Percentiles rank a stretch among this genome's conserved stretches.
phyloP scores from a whole-genome alignment of 768 basidiomycete genomes.

The Termitomyces sp. region DNA sequence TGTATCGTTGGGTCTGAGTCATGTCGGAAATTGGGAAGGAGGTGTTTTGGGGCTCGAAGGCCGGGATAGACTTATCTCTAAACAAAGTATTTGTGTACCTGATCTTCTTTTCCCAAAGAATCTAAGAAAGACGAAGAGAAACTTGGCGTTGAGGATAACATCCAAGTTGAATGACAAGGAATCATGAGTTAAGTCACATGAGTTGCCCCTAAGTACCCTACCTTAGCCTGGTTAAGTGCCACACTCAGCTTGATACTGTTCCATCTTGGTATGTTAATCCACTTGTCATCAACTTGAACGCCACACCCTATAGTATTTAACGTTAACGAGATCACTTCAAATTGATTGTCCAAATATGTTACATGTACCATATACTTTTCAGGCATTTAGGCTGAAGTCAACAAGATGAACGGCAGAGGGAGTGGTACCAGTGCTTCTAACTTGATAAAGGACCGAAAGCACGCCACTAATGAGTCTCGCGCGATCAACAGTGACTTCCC shows the following conservation, averaged over 20 bases:
- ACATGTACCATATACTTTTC: not conserved
- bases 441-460: conserved; percentile 40
- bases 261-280: not conserved
- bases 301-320: not conserved
- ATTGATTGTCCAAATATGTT: not conserved
- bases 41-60: not conserved
- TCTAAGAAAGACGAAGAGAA: too few species aligned
- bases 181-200: too few species aligned
- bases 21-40: not conserved
- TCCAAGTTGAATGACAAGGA: too few species aligned
- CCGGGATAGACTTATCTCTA: not conserved
- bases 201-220: too few species aligned
- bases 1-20: conserved; percentile 15
- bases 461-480: conserved; percentile 33
- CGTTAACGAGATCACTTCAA: not conserved
- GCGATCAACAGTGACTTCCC: conserved; percentile 43
- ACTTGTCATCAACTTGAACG: not conserved
- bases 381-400: conserved; percentile 38
- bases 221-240: not conserved
- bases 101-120: not conserved
- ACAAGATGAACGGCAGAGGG: conserved; percentile 37
- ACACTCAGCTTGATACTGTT: not conserved
- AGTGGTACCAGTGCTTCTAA: conserved; percentile 36
- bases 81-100: not conserved
- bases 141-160: too few species aligned